Evolutionary conservation across 805 yeast species (phyloP).

Genomic region (Zygoascus biomembranicola): DNA sequence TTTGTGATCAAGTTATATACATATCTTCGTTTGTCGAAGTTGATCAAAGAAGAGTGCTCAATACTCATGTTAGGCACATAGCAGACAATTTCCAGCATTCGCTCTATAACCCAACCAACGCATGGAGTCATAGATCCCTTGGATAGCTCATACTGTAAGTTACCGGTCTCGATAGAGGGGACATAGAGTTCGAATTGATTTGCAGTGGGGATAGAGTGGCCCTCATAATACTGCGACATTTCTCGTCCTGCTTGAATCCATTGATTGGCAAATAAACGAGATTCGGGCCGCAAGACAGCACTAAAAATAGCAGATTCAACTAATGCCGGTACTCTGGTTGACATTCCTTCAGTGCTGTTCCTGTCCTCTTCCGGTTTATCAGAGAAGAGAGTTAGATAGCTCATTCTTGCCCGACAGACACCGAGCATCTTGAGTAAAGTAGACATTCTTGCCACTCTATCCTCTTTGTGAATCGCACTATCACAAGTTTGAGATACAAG

Average conservation of each 20-base stretch:
- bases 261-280: slow-evolving; percentile 54
- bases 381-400: slow-evolving; percentile 41
- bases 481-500: slow-evolving; percentile 60
- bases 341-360: slow-evolving; percentile 7
- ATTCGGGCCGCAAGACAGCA: slow-evolving; percentile 73
- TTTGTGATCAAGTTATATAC: slow-evolving; percentile 53
- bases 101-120: slow-evolving; percentile 83
- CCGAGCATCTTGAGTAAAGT: slow-evolving; percentile 59
- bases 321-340: slow-evolving; percentile 59
- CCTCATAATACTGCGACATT: slow-evolving; percentile 17
- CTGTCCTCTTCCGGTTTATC: slow-evolving; percentile 6
- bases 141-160: slow-evolving; percentile 13
- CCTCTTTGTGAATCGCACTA: slow-evolving; percentile 44
- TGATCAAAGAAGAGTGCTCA: slow-evolving; percentile 55
- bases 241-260: slow-evolving; percentile 58
- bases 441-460: slow-evolving; percentile 61
- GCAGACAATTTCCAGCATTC: slow-evolving; percentile 66
- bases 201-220: background rate
- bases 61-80: slow-evolving; percentile 72
- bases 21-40: slow-evolving; percentile 78
- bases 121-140: slow-evolving; percentile 60
- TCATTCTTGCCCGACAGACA: slow-evolving; percentile 61
- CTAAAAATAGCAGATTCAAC: slow-evolving; percentile 71
- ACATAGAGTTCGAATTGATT: slow-evolving; percentile 18
- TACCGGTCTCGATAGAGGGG: slow-evolving; percentile 20